Percentiles rank a stretch among this genome's conserved stretches.
Evolutionary conservation across 352 stramenopile genomes (phyloP).

Genomic region (Pythium aristosporum): DNA sequence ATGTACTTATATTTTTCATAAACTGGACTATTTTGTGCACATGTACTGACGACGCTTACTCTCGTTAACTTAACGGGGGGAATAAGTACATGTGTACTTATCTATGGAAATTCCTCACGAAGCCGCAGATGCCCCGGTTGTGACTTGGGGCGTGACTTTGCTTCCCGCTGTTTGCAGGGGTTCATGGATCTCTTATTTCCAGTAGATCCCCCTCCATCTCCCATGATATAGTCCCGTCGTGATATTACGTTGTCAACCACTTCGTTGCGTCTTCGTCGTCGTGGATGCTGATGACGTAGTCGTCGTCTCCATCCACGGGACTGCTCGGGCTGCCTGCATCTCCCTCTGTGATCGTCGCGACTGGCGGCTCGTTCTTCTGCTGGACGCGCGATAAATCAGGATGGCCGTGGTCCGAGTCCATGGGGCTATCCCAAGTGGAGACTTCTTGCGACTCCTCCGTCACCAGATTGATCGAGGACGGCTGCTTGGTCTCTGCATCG

Average conservation of each 20-base stretch:
- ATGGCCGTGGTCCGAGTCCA: no score
- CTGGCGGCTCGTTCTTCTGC: neutral
- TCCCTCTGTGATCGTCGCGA: neutral
- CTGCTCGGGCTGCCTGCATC: neutral
- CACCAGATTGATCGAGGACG: slow-evolving; percentile 56
- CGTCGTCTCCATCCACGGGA: neutral
- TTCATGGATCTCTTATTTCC: no score
- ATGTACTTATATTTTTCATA: no score
- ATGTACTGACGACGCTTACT: no score
- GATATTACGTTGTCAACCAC: slow-evolving; percentile 5
- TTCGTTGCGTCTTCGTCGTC: slow-evolving; percentile 16
- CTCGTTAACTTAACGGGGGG: no score
- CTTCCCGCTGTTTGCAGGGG: neutral
- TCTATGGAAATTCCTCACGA: no score
- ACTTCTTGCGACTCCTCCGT: slow-evolving; percentile 26
- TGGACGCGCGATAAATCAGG: neutral
- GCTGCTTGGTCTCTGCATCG: slow-evolving; percentile 36
- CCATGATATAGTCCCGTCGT: no score
- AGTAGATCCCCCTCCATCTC: no score
- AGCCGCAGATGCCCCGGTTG: neutral
- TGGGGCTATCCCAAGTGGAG: no score
- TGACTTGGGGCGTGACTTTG: neutral
- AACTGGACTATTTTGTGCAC: no score
- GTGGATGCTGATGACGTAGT: slow-evolving; percentile 35
- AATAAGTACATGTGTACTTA: no score